These are phyloP conservation scores for Exophiala calicioides DNA, from an alignment of 2,329 filamentous ascomycete genomes.

Conservation along the genomic window DNA sequence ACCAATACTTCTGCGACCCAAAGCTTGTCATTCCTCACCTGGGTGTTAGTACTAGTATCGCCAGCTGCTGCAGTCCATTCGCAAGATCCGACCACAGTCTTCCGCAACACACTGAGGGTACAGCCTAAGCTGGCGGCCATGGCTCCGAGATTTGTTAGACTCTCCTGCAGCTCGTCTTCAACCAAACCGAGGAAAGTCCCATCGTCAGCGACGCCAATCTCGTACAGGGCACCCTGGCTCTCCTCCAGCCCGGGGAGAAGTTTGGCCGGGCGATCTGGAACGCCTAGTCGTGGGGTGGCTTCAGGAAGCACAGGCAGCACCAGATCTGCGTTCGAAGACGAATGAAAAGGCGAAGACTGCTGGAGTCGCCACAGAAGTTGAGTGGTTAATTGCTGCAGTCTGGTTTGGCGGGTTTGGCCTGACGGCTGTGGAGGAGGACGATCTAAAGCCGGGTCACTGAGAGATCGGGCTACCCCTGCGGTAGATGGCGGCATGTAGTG, in stretches of 20 bases:
- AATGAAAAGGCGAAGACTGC: conserved; percentile 89
- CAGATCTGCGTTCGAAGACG: conserved; percentile 72
- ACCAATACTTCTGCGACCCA: conserved; percentile 90
- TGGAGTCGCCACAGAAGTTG: conserved; percentile 93
- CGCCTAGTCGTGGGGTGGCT: conserved; percentile 58
- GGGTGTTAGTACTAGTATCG: conserved; percentile 19
- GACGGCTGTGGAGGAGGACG: conserved; percentile 51
- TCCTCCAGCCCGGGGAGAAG: conserved; percentile 79
- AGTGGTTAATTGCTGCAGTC: conserved; percentile 88
- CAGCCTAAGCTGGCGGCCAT: conserved; percentile 96
- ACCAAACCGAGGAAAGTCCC: conserved; percentile 86
- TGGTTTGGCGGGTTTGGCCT: conserved; percentile 73
- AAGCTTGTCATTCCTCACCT: conserved; percentile 56
- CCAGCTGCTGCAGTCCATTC: conserved; percentile 50
- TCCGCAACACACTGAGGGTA: conserved; percentile 75
- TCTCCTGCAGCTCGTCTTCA: conserved; percentile 89
- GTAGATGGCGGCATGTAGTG: conserved; percentile 33
- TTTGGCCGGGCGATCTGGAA: conserved; percentile 54
- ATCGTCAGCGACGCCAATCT: conserved; percentile 95
- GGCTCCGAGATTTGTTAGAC: conserved; percentile 75
- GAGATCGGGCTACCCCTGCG: conserved; percentile 26
- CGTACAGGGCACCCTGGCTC: conserved; percentile 88
- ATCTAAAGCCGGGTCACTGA: conserved; percentile 12
- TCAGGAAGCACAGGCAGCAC: conserved; percentile 76
- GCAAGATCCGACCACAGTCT: conserved; percentile 81